Base-by-base conservation (phyloP, 306 rosid genomes). In the Morella rubra region DNA sequence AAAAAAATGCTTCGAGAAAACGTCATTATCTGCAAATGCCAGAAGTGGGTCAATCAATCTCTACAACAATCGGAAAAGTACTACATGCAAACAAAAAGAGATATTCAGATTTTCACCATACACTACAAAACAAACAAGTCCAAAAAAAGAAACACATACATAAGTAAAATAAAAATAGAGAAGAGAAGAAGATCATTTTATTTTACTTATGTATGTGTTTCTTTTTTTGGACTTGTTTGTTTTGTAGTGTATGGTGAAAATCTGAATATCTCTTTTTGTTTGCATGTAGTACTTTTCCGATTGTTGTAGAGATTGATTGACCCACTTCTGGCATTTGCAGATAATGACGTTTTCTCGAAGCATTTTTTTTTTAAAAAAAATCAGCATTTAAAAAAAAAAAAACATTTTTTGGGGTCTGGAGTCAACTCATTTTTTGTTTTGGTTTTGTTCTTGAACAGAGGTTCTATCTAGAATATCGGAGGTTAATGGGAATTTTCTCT, bases 11-110 rank as follows among this genome's bases (percentile, higher is more conserved):
- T 83, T 75, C 75, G 81, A 81, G 74, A 83, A 81, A 73, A 91
- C 75, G 91, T 93, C 91, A 85, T 88, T 81, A 71, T 93, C 97
- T 74, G 64, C 64, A 75, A 64, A 86, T 84, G 82, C 80, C 85
- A 68, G 79, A 73, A 71, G 87, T 73, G 77, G 85, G 88, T 80
- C 89, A 77, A 76, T 76, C 75, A 64, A 86, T 74, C 79, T 76
- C 77, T 62, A 74, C 75, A 47, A 54, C 52, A 80, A 85, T 75
- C 44, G 32, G 61, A 82, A 67, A 72, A 69, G 70, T 69, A 2
- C 59, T 46, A 42, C 80, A 72, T 73, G 81, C 85, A 84, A 83
- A 80, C 79, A 78, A 76, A 81, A 7, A 69, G 62, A 9, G 55
- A 72, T 56, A 45, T 11, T 51, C 18, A 18, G 6, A 50, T 19